These are phyloP conservation scores for Gorgonomyces haynaldii DNA, from an alignment of 192 early-diverging fungal genomes.

Conservation along the genomic window DNA sequence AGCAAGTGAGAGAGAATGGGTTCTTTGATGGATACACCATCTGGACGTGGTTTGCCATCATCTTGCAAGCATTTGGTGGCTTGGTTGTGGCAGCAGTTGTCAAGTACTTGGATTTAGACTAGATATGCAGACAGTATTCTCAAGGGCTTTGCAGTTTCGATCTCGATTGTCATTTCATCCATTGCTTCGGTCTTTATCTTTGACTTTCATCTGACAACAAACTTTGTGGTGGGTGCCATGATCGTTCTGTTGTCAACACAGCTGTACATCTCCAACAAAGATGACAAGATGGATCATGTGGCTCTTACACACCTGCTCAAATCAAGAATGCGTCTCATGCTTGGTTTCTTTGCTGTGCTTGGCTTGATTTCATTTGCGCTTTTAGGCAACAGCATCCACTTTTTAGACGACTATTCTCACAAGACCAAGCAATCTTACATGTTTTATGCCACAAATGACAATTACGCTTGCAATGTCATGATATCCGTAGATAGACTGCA, in stretches of 20 bases:
- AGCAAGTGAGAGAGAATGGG: slow-evolving; percentile 46
- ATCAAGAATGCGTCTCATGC: too few species aligned
- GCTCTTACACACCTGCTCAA: too few species aligned
- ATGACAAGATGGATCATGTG: too few species aligned
- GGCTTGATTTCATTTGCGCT: too few species aligned
- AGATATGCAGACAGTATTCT: slow-evolving; percentile 68
- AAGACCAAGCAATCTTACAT: slow-evolving; percentile 1
- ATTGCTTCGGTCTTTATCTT: slow-evolving; percentile 65
- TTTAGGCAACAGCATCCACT: too few species aligned
- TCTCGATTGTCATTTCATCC: slow-evolving; percentile 70
- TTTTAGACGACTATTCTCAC: too few species aligned
- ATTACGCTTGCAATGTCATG: slow-evolving; percentile 2
- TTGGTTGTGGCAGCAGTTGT: slow-evolving; percentile 74
- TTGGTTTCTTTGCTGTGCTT: too few species aligned
- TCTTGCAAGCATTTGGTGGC: slow-evolving; percentile 65
- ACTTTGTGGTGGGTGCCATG: slow-evolving; percentile 52
- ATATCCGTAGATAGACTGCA: neutral
- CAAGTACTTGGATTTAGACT: slow-evolving; percentile 39
- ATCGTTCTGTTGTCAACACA: neutral
- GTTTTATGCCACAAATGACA: neutral
- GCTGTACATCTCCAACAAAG: too few species aligned
- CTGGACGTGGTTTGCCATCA: slow-evolving; percentile 59
- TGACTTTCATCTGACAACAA: slow-evolving; percentile 42
- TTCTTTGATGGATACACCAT: slow-evolving; percentile 72
- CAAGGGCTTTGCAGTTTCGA: slow-evolving; percentile 77